Evolutionary conservation across 352 stramenopile species (phyloP).

Genomic region (Thraustotheca clavata): DNA sequence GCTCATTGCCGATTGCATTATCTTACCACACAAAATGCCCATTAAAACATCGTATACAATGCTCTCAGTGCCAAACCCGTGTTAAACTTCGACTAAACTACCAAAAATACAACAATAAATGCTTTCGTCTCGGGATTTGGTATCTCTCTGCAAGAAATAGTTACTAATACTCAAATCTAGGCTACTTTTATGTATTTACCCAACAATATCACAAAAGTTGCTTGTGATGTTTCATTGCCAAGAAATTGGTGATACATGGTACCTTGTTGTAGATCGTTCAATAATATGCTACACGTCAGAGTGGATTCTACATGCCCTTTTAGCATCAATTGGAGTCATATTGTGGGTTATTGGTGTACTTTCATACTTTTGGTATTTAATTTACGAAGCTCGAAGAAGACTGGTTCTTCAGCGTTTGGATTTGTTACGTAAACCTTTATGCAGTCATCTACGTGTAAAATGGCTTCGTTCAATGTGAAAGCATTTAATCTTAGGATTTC

Average conservation of each 20-base stretch:
- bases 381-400: constrained; percentile 49
- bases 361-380: constrained; percentile 70
- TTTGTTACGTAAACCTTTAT: constrained; percentile 36
- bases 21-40: constrained; percentile 46
- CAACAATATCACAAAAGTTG: constrained; percentile 66
- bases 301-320: constrained; percentile 50
- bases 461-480: constrained; percentile 50
- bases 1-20: constrained; percentile 49
- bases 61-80: constrained; percentile 46
- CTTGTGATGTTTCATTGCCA: constrained; percentile 68
- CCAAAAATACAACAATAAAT: constrained; percentile 68
- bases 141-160: constrained; percentile 27
- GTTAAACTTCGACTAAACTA: constrained; percentile 78
- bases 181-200: constrained; percentile 65
- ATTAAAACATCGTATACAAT: constrained; percentile 30
- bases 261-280: constrained; percentile 48
- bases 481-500: constrained; percentile 34
- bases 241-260: constrained; percentile 43
- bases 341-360: constrained; percentile 68
- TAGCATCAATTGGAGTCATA: constrained; percentile 39
- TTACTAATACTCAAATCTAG: constrained; percentile 24
- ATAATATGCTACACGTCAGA: constrained; percentile 53
- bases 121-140: constrained; percentile 37
- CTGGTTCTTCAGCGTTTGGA: constrained; percentile 40
- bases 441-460: constrained; percentile 34